phyloP scores from a whole-genome alignment of 2,329 filamentous ascomycete species.

The Aspergillus costaricaensis region DNA sequence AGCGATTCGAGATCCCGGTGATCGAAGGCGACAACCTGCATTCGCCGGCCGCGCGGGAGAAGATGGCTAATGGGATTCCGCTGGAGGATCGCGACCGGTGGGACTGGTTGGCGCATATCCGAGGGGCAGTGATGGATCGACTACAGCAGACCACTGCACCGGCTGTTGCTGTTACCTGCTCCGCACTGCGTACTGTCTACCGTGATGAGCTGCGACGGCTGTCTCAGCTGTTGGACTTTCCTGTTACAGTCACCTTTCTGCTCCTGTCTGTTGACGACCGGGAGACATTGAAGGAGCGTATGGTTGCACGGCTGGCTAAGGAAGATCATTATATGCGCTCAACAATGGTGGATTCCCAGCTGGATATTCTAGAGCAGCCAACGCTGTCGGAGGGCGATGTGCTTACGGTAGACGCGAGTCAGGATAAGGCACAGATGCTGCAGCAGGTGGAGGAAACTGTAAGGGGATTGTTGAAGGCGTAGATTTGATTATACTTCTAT shows the following conservation, averaged over 20 bases:
- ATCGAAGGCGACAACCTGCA: conserved; percentile 57
- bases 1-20: conserved; percentile 33
- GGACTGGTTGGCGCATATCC: conserved; percentile 51
- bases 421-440: conserved; percentile 13
- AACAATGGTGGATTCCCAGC: conserved; percentile 55
- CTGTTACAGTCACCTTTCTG: conserved; percentile 40
- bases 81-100: conserved; percentile 56
- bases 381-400: conserved; percentile 40
- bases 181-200: conserved; percentile 56
- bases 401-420: conserved; percentile 16
- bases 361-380: conserved; percentile 52
- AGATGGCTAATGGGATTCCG: conserved; percentile 54
- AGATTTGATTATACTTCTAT: neutral
- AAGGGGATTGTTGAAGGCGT: neutral
- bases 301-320: conserved; percentile 37
- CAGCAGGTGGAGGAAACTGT: conserved; percentile 10
- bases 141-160: conserved; percentile 14
- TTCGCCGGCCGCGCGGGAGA: conserved; percentile 52
- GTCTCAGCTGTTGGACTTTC: conserved; percentile 21
- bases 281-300: conserved; percentile 48
- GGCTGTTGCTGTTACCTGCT: conserved; percentile 56
- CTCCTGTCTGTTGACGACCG: conserved; percentile 31
- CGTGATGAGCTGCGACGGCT: conserved; percentile 54
- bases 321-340: conserved; percentile 58
- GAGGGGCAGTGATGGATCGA: conserved; percentile 23